Base-by-base conservation (phyloP, 129 eudicot genomes). In the Centrapalus pauciflorus region DNA sequence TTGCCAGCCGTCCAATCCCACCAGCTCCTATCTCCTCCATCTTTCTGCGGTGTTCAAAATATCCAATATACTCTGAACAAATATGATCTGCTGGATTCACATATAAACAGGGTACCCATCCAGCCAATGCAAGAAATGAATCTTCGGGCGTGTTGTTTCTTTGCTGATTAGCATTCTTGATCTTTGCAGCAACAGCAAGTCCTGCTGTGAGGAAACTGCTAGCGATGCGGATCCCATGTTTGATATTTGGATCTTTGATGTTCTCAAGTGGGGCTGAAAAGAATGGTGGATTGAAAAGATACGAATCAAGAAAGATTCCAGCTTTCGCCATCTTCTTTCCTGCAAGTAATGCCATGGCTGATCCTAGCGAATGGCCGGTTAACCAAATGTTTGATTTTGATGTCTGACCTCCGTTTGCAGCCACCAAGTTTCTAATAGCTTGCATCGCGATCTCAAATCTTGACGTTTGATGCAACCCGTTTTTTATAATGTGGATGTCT, bases 121-220 rank as follows among this genome's bases (percentile, higher is more conserved):
- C 81, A 2, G 86, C 76, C 69, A 94, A 52, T 1, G 88, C 79
- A 29, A 29, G 72, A 66, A 93, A 89, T 0, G 86, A 66, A 69
- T 79, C 85, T 45, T 45, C 85, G 2, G 81, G 65, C 2, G 78
- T 50, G 13, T 64, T 76, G 27, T 62, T 70, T 55, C 62, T 69
- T 71, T 65, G 77, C 70, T 87, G 78, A 4, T 23, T 79, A 13
- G 79, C 62, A 23, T 75, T 75, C 40, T 66, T 75, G 19, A 76
- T 73, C 67, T 80, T 79, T 58, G 71, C 75, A 16, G 90, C 95
- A 52, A 80, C 69, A 43, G 99, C 96, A 30, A 94, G 90, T 28
- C 99, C 99, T 19, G 99, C 99, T 2, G 99, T 88, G 34, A 94
- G 77, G 16, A 94, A 82, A 63, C 99, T 94, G 65, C 90, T 81